phyloP scores from a whole-genome alignment of 805 yeast genomes.

The Saturnispora dispora region DNA sequence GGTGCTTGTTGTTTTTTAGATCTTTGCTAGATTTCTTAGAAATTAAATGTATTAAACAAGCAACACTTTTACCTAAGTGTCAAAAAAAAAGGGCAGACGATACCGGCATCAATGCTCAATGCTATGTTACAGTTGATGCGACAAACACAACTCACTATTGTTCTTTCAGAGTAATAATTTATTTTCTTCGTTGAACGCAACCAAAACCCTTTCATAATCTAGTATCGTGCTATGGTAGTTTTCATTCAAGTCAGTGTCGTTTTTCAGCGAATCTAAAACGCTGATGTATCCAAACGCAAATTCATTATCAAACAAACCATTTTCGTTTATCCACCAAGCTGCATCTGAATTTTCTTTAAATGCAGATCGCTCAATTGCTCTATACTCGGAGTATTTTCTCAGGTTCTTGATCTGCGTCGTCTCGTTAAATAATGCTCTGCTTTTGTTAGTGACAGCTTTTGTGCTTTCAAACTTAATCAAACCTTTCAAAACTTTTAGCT shows the following conservation, averaged over 20 bases:
- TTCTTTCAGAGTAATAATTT: neutral
- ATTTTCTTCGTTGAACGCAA: slow-evolving; percentile 8
- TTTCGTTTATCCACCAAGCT: neutral
- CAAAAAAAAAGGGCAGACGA: neutral
- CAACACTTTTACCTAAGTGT: no score
- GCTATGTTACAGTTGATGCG: neutral
- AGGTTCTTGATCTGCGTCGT: slow-evolving; percentile 1
- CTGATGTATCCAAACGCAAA: slow-evolving; percentile 6
- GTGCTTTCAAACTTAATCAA: slow-evolving; percentile 3
- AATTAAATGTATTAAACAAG: no score
- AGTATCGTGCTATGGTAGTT: slow-evolving; percentile 1
- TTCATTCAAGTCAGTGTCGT: neutral
- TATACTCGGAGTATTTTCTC: neutral
- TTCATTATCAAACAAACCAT: neutral
- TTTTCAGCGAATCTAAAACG: neutral
- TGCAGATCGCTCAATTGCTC: neutral
- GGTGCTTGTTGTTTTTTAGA: slow-evolving; percentile 19
- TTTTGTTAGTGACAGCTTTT: neutral
- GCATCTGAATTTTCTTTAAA: neutral
- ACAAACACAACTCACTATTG: no score
- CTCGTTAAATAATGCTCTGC: neutral
- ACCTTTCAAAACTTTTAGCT: neutral
- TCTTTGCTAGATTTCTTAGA: neutral
- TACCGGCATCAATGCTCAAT: neutral
- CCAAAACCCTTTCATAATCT: neutral